phyloP scores from a whole-genome alignment of 129 eudicot genomes.

The Pseudognaphalium luteoalbum region DNA sequence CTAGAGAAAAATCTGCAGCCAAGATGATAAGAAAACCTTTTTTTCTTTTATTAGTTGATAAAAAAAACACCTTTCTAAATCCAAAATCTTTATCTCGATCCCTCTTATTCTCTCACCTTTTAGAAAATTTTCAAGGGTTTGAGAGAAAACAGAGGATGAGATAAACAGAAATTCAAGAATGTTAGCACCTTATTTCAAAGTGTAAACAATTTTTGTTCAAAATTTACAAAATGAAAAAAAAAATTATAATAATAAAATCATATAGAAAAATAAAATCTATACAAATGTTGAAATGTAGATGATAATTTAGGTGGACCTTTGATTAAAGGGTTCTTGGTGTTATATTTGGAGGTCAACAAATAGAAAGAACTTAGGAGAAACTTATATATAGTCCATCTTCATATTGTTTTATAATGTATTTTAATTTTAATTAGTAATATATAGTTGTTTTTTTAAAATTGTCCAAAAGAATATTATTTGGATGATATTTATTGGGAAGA shows the following conservation, averaged over 20 bases:
- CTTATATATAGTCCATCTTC: neutral
- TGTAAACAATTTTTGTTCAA: neutral
- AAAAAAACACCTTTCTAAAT: neutral
- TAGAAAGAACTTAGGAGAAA: neutral
- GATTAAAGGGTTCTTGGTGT: neutral
- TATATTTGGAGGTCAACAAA: neutral
- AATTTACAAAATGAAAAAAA: neutral
- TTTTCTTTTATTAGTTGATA: neutral
- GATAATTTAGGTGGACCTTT: constrained; percentile 6
- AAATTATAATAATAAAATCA: neutral
- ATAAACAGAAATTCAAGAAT: constrained; percentile 9
- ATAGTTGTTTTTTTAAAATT: neutral
- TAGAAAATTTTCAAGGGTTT: constrained; percentile 8
- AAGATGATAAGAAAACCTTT: too few relatives aligned
- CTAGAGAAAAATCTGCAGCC: neutral
- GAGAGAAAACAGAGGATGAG: constrained; percentile 34
- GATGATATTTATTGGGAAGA: neutral
- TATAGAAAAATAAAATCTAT: neutral
- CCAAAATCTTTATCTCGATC: constrained; percentile 19
- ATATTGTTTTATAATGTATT: too few relatives aligned
- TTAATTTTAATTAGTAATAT: neutral
- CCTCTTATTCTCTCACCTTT: constrained; percentile 30
- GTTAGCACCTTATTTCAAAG: neutral
- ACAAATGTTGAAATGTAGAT: neutral
- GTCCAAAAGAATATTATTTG: neutral